Evolutionary conservation across 768 basidiomycete species (phyloP).

Genomic region (Boletus insuetus): DNA sequence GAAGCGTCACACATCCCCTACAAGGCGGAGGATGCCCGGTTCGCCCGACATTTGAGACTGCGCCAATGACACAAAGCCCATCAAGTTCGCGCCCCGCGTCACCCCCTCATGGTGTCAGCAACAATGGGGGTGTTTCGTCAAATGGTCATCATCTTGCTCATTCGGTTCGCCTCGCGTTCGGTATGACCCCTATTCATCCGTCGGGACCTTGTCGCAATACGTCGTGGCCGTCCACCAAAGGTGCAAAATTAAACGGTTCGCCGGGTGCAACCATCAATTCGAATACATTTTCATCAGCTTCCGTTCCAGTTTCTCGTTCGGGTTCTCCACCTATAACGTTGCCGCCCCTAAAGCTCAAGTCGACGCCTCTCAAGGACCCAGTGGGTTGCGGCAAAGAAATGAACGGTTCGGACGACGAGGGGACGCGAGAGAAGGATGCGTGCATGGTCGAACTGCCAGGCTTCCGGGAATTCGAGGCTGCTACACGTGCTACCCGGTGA

Average conservation of each 20-base stretch:
- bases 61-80: conserved; percentile 40
- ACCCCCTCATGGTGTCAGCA: conserved; percentile 41
- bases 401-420: conserved; percentile 21
- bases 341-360: conserved; percentile 58
- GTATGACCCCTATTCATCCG: conserved; percentile 80
- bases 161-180: conserved; percentile 83
- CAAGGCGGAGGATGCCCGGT: conserved; percentile 8
- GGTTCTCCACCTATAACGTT: conserved; percentile 69
- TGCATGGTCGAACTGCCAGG: conserved; percentile 53
- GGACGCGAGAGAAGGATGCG: conserved; percentile 15
- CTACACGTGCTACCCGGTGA: conserved; percentile 28
- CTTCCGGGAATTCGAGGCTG: conserved; percentile 64
- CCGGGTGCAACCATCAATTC: conserved; percentile 6
- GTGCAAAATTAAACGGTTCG: conserved; percentile 9
- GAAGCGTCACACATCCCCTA: conserved; percentile 44
- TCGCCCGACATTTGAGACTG: conserved; percentile 26
- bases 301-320: conserved; percentile 58
- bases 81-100: conserved; percentile 61
- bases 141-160: conserved; percentile 72
- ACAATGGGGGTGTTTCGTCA: conserved; percentile 24
- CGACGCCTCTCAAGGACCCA: conserved; percentile 16
- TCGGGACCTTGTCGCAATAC: conserved; percentile 35
- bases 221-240: conserved; percentile 35
- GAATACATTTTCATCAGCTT: conserved; percentile 17
- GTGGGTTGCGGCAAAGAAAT: conserved; percentile 18